A percentile compares a stretch with the other conserved stretches of the same genome.
Evolutionary conservation across 306 rosid species (phyloP).

Genomic region (Vigna trinervia): DNA sequence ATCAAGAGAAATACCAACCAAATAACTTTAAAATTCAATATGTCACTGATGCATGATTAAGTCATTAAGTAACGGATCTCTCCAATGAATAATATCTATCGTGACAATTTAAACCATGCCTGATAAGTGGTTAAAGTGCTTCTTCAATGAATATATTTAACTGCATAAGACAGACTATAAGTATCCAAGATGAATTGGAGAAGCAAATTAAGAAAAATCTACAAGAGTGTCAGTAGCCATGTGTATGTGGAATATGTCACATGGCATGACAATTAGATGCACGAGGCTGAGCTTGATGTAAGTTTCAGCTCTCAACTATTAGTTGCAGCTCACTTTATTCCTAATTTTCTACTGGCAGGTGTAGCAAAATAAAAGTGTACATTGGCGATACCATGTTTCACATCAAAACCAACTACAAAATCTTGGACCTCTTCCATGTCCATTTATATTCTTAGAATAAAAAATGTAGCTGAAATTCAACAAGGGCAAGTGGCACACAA

Average conservation of each 20-base stretch:
- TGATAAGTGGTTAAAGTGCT: constrained; percentile 1
- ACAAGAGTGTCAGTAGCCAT: constrained; percentile 20
- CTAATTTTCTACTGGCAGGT: constrained; percentile 11
- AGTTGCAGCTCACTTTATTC: constrained; percentile 1
- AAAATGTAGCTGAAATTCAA: constrained; percentile 18
- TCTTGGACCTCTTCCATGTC: neutral
- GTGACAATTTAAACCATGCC: constrained; percentile 23
- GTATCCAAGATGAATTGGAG: constrained; percentile 1
- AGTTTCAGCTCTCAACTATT: constrained; percentile 14
- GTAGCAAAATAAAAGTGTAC: constrained; percentile 22
- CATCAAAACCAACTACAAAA: constrained; percentile 26
- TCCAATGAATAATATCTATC: neutral
- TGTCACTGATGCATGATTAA: neutral
- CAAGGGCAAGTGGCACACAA: neutral
- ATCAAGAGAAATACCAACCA: constrained; percentile 15
- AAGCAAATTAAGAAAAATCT: constrained; percentile 4
- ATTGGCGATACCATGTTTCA: constrained; percentile 10
- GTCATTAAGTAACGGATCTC: neutral
- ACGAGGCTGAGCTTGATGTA: neutral
- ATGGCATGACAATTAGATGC: neutral
- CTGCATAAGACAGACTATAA: neutral
- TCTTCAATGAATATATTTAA: constrained; percentile 11
- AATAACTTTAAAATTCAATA: constrained; percentile 20
- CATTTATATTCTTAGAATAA: constrained; percentile 18
- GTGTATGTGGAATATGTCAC: constrained; percentile 8